Evolutionary conservation across 306 rosid genomes (phyloP).

Genomic region (Canavalia ensiformis): DNA sequence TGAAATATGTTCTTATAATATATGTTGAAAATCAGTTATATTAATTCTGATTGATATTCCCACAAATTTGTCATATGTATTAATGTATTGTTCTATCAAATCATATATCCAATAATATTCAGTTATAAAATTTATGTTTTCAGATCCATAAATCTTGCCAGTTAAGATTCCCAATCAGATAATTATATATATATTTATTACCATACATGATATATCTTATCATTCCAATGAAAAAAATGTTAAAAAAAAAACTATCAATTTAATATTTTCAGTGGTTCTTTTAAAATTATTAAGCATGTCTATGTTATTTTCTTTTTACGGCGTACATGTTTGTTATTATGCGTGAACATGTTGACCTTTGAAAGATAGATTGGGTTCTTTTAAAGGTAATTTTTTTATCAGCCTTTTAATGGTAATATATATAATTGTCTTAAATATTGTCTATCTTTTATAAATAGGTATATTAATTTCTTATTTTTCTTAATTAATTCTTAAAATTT

Average conservation of each 20-base stretch:
- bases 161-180: background rate
- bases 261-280: background rate
- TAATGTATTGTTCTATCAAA: background rate
- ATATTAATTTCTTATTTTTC: background rate
- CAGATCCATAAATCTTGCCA: background rate
- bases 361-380: background rate
- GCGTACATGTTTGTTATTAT: background rate
- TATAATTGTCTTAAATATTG: too few species aligned
- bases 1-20: background rate
- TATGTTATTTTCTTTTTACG: too few species aligned
- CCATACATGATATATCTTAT: background rate
- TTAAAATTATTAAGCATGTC: background rate
- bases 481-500: background rate
- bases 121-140: background rate
- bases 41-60: background rate
- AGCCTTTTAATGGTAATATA: too few species aligned
- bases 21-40: background rate
- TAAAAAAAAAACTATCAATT: background rate
- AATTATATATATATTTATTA: too few species aligned
- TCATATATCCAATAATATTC: background rate
- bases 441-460: too few species aligned
- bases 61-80: background rate
- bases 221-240: background rate
- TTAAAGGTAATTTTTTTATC: background rate
- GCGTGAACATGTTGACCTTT: background rate